Conservation (phyloP, 768 basidiomycete species). For the Mycena latifolia region DNA sequence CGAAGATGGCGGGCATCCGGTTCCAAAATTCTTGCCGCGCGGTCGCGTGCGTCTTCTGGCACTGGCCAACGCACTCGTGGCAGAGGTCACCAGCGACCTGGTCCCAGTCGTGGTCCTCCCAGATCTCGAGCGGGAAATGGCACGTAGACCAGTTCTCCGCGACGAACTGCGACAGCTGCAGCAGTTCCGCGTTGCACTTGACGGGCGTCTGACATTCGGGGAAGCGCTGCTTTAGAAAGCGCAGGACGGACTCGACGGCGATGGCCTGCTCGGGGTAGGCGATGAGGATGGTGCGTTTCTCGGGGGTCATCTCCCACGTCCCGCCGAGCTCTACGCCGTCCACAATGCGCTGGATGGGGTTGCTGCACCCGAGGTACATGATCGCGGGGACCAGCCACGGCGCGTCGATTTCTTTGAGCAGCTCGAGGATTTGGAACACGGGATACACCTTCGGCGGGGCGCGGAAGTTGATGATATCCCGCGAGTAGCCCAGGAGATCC, state of each 20-base stretch:
- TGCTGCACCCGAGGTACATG: slow-evolving; percentile 34
- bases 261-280: slow-evolving; percentile 23
- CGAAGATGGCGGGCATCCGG: slow-evolving; percentile 21
- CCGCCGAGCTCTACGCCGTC: slow-evolving; percentile 20
- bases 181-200: slow-evolving; percentile 24
- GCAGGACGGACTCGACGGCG: slow-evolving; percentile 12
- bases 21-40: slow-evolving; percentile 30
- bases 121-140: slow-evolving; percentile 34
- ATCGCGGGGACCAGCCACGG: slow-evolving; percentile 26
- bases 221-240: slow-evolving; percentile 23
- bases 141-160: slow-evolving; percentile 25
- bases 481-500: slow-evolving; percentile 25
- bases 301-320: slow-evolving; percentile 8
- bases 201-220: slow-evolving; percentile 13
- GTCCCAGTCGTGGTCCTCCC: slow-evolving; percentile 32
- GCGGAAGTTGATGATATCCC: slow-evolving; percentile 26
- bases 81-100: slow-evolving; percentile 26
- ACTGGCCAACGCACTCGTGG: slow-evolving; percentile 10
- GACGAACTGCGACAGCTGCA: slow-evolving; percentile 24
- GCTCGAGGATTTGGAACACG: slow-evolving; percentile 21
- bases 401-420: slow-evolving; percentile 20
- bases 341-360: slow-evolving; percentile 29
- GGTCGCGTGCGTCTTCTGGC: slow-evolving; percentile 18
- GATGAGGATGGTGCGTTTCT: slow-evolving; percentile 25
- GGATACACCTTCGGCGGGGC: slow-evolving; percentile 25